Conservation (phyloP, 768 basidiomycete genomes). For the Mycena alexandri region DNA sequence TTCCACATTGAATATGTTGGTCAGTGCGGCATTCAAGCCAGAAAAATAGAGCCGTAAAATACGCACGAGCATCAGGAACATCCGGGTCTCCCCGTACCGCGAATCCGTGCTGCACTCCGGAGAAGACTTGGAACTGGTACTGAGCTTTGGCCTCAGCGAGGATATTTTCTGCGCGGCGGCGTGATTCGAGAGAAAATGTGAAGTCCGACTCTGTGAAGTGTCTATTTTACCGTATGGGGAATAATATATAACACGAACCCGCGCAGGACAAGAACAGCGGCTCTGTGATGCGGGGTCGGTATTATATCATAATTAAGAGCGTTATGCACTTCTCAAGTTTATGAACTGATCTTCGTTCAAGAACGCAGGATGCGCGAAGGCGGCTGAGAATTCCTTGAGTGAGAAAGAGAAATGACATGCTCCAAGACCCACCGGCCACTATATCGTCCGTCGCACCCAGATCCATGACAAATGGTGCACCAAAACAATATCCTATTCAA, state of each 20-base stretch:
- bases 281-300: slow-evolving; percentile 46
- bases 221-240: neutral
- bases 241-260: slow-evolving; percentile 48
- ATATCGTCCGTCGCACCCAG: slow-evolving; percentile 59
- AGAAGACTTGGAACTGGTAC: slow-evolving; percentile 72
- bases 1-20: neutral
- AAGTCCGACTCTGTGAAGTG: slow-evolving; percentile 70
- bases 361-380: slow-evolving; percentile 68
- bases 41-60: neutral
- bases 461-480: slow-evolving; percentile 64
- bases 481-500: slow-evolving; percentile 68
- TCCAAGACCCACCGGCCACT: slow-evolving; percentile 55
- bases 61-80: slow-evolving; percentile 46
- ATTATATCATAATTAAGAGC: neutral
- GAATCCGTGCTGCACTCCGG: slow-evolving; percentile 63
- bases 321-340: slow-evolving; percentile 58
- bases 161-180: slow-evolving; percentile 69
- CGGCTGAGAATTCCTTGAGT: slow-evolving; percentile 48
- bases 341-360: slow-evolving; percentile 62
- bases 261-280: slow-evolving; percentile 69
- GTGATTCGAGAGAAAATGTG: slow-evolving; percentile 65
- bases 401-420: neutral
- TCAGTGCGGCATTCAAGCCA: too few relatives aligned
- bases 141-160: slow-evolving; percentile 61
- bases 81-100: slow-evolving; percentile 60